Evolutionary conservation across 2,329 filamentous ascomycete species (phyloP).

Genomic region (Ophiostoma fasciatum): DNA sequence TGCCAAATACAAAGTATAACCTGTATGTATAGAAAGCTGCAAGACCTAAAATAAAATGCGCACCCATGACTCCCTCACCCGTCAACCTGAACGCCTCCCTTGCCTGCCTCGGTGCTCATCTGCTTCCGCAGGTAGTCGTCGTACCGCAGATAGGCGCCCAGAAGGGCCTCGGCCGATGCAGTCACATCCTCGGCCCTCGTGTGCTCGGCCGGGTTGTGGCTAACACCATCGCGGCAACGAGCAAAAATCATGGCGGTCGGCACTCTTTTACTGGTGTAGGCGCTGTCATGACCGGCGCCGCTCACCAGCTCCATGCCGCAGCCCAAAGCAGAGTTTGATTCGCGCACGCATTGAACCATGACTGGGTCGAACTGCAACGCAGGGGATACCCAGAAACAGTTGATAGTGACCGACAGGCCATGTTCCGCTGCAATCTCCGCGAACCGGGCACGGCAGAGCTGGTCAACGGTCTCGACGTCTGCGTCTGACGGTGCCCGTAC

Average conservation of each 20-base stretch:
- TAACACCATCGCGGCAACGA: conserved; percentile 46
- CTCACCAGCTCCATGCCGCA: conserved; percentile 14
- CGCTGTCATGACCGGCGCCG: conserved; percentile 33
- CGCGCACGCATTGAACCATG: conserved; percentile 11
- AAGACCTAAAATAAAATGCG: too few species aligned
- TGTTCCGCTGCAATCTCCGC: conserved; percentile 5
- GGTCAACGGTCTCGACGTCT: conserved; percentile 41
- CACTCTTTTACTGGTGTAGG: conserved; percentile 42
- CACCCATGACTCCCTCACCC: too few species aligned
- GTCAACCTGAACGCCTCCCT: too few species aligned
- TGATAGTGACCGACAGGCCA: conserved; percentile 4
- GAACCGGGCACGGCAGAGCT: conserved; percentile 6
- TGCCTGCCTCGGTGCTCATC: conserved; percentile 1
- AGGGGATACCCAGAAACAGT: conserved; percentile 9
- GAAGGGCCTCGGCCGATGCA: conserved; percentile 5
- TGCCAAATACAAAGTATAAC: too few species aligned
- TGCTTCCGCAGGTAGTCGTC: conserved; percentile 8
- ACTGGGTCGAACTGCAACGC: conserved; percentile 10
- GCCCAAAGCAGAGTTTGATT: neutral
- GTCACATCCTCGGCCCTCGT: conserved; percentile 36
- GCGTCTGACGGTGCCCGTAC: conserved; percentile 44
- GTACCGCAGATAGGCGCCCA: conserved; percentile 10
- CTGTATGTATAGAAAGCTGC: too few species aligned
- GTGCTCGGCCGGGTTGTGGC: conserved; percentile 50
- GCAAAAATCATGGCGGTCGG: conserved; percentile 58